Conservation (phyloP, 345 rosid species). For the Citrus maxima region DNA sequence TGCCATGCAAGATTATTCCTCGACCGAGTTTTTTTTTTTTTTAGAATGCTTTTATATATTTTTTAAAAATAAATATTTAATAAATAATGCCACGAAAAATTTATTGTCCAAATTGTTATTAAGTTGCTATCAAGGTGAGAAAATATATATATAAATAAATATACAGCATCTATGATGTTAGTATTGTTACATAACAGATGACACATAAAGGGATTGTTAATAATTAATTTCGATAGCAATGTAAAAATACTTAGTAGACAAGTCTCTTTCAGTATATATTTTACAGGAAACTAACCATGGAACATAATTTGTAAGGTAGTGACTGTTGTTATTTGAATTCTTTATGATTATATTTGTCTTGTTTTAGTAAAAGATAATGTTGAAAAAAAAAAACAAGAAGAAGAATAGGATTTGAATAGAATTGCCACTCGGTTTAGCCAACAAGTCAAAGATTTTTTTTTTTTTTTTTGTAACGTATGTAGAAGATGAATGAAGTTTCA, state of each 20-base stretch:
- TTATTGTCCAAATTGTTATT: background rate
- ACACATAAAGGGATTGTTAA: background rate
- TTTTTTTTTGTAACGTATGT: background rate
- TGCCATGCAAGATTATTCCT: background rate
- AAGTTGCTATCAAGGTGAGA: background rate
- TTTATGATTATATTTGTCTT: background rate
- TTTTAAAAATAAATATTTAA: background rate
- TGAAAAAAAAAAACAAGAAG: too few species aligned
- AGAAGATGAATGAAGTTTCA: background rate
- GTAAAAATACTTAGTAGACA: background rate
- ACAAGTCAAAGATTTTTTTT: background rate
- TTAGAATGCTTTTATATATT: accelerated
- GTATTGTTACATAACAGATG: too few species aligned
- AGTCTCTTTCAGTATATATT: background rate
- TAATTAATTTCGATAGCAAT: background rate
- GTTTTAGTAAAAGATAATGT: background rate
- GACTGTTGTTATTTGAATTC: background rate
- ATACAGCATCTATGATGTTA: too few species aligned
- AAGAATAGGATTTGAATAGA: background rate
- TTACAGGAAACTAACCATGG: background rate
- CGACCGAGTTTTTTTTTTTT: background rate
- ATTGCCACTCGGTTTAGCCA: background rate
- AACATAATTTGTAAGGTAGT: too few species aligned
- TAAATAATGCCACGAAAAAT: background rate
- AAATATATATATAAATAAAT: too few species aligned